These are phyloP conservation scores for Pseudevernia furfuracea DNA, from an alignment of 495 filamentous ascomycete species.

Conservation along the genomic window DNA sequence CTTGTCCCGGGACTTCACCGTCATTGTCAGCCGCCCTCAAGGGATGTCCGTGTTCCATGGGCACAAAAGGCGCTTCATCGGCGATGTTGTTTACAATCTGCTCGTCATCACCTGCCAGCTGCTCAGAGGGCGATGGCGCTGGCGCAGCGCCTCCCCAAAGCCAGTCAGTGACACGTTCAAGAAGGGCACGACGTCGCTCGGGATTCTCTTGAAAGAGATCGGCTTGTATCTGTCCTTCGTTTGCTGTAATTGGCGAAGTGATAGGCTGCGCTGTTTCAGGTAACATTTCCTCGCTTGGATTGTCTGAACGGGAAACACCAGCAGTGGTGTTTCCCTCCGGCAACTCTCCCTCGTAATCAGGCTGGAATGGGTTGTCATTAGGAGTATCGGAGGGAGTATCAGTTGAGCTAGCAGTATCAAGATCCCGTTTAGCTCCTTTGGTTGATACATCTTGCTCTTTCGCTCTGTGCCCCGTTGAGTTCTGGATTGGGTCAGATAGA, in stretches of 20 bases:
- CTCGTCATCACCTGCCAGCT: conserved; percentile 45
- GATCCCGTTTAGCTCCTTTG: neutral
- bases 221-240: neutral
- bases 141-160: conserved; percentile 56
- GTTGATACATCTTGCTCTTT: neutral
- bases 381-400: neutral
- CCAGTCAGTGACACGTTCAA: conserved; percentile 39
- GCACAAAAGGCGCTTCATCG: conserved; percentile 57
- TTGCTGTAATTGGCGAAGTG: neutral
- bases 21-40: conserved; percentile 18
- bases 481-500: neutral
- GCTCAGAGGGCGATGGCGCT: conserved; percentile 31
- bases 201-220: neutral
- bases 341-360: conserved; percentile 14
- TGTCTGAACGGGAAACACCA: neutral
- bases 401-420: neutral
- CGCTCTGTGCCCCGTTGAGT: neutral
- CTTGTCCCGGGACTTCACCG: conserved; percentile 28
- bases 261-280: neutral
- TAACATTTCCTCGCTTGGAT: neutral
- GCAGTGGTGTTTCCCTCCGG: neutral
- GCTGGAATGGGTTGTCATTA: conserved; percentile 16
- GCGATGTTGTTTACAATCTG: conserved; percentile 49
- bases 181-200: neutral
- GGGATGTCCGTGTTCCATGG: conserved; percentile 37